Conservation (phyloP, 441 rosid genomes). For the Hypseocharis bilobata region DNA sequence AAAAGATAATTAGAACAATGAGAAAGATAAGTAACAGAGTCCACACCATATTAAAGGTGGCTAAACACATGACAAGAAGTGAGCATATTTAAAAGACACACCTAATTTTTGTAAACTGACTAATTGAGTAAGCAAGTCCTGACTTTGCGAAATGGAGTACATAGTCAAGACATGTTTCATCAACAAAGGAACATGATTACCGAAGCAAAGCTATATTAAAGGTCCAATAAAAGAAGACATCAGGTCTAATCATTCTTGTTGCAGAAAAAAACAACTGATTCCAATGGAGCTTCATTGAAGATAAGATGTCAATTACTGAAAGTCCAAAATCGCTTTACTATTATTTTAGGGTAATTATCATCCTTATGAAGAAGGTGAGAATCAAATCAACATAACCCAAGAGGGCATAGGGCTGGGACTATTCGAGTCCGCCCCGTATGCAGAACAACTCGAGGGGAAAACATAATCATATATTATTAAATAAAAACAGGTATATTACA, state of each 20-base stretch:
- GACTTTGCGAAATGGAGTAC: background rate
- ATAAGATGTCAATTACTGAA: background rate
- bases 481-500: background rate
- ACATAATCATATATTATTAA: background rate
- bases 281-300: too few relatives aligned
- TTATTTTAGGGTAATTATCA: background rate
- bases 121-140: too few relatives aligned
- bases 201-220: background rate
- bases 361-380: background rate
- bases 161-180: background rate
- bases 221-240: background rate
- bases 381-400: background rate
- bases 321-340: too few relatives aligned
- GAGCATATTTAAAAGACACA: background rate
- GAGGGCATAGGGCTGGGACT: background rate
- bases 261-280: too few relatives aligned
- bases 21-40: background rate
- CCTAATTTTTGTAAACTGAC: too few relatives aligned
- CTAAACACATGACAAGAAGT: slow-evolving; percentile 4
- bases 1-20: background rate
- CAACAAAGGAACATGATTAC: background rate
- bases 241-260: background rate
- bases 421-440: background rate
- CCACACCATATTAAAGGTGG: background rate
- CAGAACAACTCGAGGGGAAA: background rate